These are phyloP conservation scores for Populus hybrid DNA, from an alignment of 441 rosid species.

Conservation along the genomic window DNA sequence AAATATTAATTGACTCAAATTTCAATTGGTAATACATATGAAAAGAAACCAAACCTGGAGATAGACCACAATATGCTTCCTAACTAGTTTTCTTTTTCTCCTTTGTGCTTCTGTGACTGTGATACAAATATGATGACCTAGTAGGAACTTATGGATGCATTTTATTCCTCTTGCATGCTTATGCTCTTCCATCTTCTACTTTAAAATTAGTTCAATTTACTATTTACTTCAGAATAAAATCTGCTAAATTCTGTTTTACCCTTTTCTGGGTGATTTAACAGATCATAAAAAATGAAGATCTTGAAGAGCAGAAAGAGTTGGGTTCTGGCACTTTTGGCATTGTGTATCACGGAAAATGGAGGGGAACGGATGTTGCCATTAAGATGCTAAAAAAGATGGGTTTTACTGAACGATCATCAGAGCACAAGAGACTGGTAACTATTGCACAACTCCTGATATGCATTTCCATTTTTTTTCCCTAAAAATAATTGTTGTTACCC, in stretches of 20 bases:
- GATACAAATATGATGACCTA: not conserved
- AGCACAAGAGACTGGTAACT: slow-evolving; percentile 82
- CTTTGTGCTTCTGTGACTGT: not conserved
- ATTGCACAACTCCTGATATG: not conserved
- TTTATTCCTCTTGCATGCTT: not conserved
- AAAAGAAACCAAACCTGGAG: not conserved
- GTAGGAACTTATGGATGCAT: not conserved
- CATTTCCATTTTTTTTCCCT: not conserved
- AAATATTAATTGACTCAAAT: not conserved
- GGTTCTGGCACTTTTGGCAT: slow-evolving; percentile 98
- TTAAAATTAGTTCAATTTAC: not conserved
- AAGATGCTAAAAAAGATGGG: slow-evolving; percentile 89
- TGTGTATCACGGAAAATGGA: slow-evolving; percentile 98
- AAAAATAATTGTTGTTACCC: not conserved
- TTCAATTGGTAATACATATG: not conserved
- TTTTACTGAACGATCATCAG: slow-evolving; percentile 83
- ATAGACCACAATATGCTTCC: not conserved
- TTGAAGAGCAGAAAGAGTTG: slow-evolving; percentile 88
- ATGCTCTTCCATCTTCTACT: not conserved
- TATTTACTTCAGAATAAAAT: not conserved
- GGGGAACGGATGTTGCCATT: slow-evolving; percentile 95
- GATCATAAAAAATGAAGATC: slow-evolving; percentile 90
- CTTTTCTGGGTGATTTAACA: slow-evolving; percentile 17
- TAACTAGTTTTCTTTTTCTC: not conserved
- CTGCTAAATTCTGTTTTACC: not conserved